Evolutionary conservation across 2,329 filamentous ascomycete species (phyloP), one percentile per base, ranked within the genome.

Genomic region (Pseudogymnoascus pannorum): DNA sequence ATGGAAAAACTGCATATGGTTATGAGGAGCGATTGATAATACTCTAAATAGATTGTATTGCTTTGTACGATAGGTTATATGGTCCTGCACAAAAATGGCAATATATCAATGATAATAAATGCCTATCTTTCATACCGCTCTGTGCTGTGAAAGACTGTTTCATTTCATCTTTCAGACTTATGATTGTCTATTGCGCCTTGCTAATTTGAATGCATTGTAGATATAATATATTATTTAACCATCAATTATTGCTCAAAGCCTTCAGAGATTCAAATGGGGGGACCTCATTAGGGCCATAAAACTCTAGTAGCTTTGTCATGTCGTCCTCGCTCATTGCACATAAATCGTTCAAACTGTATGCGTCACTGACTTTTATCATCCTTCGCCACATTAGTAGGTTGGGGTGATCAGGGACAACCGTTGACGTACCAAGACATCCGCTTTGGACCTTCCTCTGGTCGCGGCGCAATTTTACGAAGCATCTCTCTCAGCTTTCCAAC

Each of bases 291-390:
- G 76, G 69, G 0, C 74, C 75, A 67, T 95, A 97, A 72, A 87
- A 92, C n/a, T 79, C 78, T 36, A 97, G 76, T n/a, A 97, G 77
- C 60, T 81, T 82, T 61, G 89, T 86, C 89, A 97, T 96, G 69
- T 92, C 92, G 68, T 87, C 83, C 58, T 94, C 89, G 18, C 83
- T 85, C 81, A 97, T 86, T 33, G 84, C 82, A 67, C 91, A 92
- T 67, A 97, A 83, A 64, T 97, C 89, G 64, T 95, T 87, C 72
- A 95, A 84, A 60, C 81, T 87, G 80, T 93, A 97, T 35, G 86
- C 81, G 68, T 97, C 91, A 76, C 92, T 97, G 35, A 97, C 90
- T 66, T 85, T 87, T 57, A 87, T 91, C 89, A 97, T 97, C 92
- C 89, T 91, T 65, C 18, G 42, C 6, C 12, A 9, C 38, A 69